Conservation (phyloP, 1,284 basidiomycete species). For the Porodaedalea pini region DNA sequence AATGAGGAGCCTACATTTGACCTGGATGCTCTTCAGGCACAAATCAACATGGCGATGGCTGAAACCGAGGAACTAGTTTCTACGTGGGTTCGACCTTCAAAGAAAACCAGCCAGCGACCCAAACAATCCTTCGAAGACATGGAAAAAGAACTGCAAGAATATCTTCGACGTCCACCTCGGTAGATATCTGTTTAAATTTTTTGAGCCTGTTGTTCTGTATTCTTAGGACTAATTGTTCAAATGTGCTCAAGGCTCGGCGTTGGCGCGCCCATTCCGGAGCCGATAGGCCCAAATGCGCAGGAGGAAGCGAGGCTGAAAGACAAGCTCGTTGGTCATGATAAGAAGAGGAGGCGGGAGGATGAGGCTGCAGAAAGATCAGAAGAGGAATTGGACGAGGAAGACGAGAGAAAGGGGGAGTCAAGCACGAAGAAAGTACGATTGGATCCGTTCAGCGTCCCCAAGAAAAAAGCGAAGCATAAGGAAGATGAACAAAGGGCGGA, state of each 20-base stretch:
- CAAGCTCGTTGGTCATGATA: conserved; percentile 47
- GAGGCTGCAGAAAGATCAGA: conserved; percentile 18
- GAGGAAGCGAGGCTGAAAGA: conserved; percentile 54
- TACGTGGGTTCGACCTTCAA: conserved; percentile 63
- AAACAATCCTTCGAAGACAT: conserved; percentile 24
- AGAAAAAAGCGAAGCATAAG: conserved; percentile 14
- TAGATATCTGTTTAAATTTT: conserved; percentile 31
- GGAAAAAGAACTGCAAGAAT: conserved; percentile 59
- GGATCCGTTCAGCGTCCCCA: conserved; percentile 17
- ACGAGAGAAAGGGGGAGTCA: conserved; percentile 34
- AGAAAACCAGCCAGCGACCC: conserved; percentile 29
- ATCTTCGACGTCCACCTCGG: conserved; percentile 66
- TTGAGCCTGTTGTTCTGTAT: not conserved
- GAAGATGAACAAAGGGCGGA: not conserved
- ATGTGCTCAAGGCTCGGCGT: conserved; percentile 56
- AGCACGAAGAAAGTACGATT: conserved; percentile 11
- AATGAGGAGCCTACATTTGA: conserved; percentile 44
- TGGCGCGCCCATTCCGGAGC: conserved; percentile 55
- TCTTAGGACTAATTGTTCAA: not conserved
- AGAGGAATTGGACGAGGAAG: conserved; percentile 27
- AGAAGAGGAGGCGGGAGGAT: conserved; percentile 40
- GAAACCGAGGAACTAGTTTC: conserved; percentile 65
- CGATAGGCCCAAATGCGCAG: conserved; percentile 33
- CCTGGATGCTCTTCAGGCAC: conserved; percentile 63
- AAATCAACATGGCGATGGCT: conserved; percentile 75